Percentiles rank a stretch among this genome's conserved stretches.
phyloP scores from a whole-genome alignment of 441 rosid genomes.

The Arabidopsis lyrata region DNA sequence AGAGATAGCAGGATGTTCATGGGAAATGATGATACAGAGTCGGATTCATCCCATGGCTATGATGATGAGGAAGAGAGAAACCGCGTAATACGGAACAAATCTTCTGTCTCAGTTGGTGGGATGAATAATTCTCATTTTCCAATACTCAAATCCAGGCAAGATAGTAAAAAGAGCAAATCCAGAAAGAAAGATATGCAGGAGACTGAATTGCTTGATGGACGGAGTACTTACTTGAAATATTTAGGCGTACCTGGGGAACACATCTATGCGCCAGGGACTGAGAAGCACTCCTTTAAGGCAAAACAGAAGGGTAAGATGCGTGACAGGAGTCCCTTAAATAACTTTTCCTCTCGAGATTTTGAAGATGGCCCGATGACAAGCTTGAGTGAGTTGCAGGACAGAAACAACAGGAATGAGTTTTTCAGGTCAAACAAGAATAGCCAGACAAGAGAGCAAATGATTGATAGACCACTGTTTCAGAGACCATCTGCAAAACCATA shows the following conservation, averaged over 20 bases:
- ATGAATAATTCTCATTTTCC: conserved; percentile 58
- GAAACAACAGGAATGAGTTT: conserved; percentile 52
- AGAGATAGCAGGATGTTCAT: conserved; percentile 56
- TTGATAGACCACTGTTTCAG: conserved; percentile 49
- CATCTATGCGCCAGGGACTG: conserved; percentile 48
- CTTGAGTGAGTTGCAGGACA: conserved; percentile 50
- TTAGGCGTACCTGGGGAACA: conserved; percentile 51
- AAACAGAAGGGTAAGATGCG: conserved; percentile 79
- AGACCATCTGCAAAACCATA: conserved; percentile 58
- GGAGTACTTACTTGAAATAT: conserved; percentile 48
- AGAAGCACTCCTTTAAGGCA: conserved; percentile 59
- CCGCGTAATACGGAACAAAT: conserved; percentile 59
- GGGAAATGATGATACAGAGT: conserved; percentile 83
- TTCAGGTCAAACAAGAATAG: conserved; percentile 56
- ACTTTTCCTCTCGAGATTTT: conserved; percentile 53
- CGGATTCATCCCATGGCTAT: conserved; percentile 78
- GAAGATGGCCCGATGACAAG: conserved; percentile 49
- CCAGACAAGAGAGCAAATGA: conserved; percentile 57
- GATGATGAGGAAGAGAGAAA: conserved; percentile 59
- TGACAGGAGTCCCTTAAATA: conserved; percentile 58
- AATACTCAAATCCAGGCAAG: conserved; percentile 56
- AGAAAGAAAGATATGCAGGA: conserved; percentile 56
- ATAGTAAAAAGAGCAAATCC: conserved; percentile 54
- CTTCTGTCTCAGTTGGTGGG: conserved; percentile 53
- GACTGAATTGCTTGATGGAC: conserved; percentile 57